Percentiles rank a stretch among this genome's conserved stretches.
Conservation (phyloP, 257 asterid genomes). For the Solanum okadae region DNA sequence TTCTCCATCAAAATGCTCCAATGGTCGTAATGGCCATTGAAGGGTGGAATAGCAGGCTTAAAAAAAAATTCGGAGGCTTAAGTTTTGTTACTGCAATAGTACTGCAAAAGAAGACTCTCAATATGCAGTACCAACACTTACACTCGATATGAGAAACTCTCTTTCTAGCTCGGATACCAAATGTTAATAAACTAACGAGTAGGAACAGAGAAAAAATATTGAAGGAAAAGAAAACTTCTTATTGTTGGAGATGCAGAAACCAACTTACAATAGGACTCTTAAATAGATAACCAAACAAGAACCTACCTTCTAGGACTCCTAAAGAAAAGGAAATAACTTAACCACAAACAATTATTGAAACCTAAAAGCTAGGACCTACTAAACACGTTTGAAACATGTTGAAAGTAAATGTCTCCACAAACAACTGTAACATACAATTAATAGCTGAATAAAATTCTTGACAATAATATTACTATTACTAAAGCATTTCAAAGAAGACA, state of each 20-base stretch:
- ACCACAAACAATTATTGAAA: neutral
- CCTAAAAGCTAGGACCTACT: neutral
- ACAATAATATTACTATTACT: too few species aligned
- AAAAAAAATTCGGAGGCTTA: neutral
- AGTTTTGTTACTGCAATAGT: neutral
- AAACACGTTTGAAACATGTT: too few species aligned
- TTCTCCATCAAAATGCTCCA: neutral
- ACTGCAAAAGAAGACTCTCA: neutral
- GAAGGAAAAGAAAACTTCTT: neutral
- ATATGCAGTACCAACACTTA: neutral
- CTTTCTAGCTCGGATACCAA: neutral
- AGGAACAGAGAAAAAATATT: neutral
- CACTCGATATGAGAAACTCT: neutral
- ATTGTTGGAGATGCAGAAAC: neutral
- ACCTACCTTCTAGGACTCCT: neutral
- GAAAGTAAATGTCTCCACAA: neutral
- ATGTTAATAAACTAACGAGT: neutral
- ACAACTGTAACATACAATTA: neutral
- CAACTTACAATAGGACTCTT: neutral
- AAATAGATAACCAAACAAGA: neutral
- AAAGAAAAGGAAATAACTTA: neutral
- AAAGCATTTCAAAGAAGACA: neutral
- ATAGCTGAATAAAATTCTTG: neutral
- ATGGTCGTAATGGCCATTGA: neutral
- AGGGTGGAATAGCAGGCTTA: too few species aligned